Percentiles rank a stretch among this genome's conserved stretches.
phyloP scores from a whole-genome alignment of 257 asterid genomes.

The Solanum neorickii region DNA sequence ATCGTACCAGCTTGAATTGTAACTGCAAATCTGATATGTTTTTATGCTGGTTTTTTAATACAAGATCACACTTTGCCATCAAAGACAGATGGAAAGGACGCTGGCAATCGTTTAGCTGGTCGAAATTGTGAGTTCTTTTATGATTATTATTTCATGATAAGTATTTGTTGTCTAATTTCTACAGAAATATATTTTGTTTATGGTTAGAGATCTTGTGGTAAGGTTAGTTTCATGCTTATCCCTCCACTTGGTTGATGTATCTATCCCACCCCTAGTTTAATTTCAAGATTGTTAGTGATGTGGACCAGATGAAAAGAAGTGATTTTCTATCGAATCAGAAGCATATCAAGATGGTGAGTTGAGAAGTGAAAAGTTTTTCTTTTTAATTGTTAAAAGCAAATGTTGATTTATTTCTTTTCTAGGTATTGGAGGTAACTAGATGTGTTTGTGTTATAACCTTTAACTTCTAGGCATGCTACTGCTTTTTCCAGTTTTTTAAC shows the following conservation, averaged over 20 bases:
- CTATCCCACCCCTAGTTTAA: not conserved
- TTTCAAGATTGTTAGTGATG: no score
- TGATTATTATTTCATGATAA: not conserved
- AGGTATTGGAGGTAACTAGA: no score
- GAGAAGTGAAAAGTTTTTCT: not conserved
- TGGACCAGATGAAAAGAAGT: not conserved
- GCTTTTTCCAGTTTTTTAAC: no score
- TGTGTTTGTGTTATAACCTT: no score
- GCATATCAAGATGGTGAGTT: slow-evolving; percentile 56
- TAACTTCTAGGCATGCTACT: no score
- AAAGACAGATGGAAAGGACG: slow-evolving; percentile 22
- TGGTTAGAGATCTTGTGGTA: not conserved
- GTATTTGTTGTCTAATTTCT: not conserved
- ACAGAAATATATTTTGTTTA: not conserved
- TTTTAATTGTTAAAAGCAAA: not conserved
- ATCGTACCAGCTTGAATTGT: not conserved
- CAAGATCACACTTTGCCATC: slow-evolving; percentile 32
- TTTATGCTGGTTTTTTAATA: not conserved
- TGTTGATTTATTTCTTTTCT: not conserved
- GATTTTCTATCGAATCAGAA: slow-evolving; percentile 38
- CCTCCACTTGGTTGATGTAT: not conserved
- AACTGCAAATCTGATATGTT: not conserved
- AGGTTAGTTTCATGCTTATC: not conserved
- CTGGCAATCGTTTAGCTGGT: slow-evolving; percentile 21
- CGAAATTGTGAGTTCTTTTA: slow-evolving; percentile 40